phyloP scores from a whole-genome alignment of 2,329 filamentous ascomycete species.

The Teratosphaeria pseudoeucalypti region DNA sequence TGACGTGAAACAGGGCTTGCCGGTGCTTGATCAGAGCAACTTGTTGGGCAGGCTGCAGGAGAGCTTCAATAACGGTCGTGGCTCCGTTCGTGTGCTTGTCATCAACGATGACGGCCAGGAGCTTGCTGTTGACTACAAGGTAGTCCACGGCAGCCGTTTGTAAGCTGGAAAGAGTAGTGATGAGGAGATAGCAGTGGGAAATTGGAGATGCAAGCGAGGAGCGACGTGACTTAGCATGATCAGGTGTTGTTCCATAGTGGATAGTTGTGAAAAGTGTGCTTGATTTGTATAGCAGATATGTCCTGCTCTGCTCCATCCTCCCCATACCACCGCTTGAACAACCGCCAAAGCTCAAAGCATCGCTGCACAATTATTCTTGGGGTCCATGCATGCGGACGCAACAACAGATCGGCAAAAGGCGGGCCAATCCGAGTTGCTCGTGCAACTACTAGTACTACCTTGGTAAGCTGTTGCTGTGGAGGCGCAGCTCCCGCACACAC shows the following conservation, averaged over 20 bases:
- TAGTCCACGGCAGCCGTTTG: constrained; percentile 69
- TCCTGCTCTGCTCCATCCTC: background rate
- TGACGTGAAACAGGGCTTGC: constrained; percentile 92
- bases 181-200: too few species aligned
- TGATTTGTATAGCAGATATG: background rate
- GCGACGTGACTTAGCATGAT: background rate
- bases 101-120: constrained; percentile 88
- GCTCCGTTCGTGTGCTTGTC: constrained; percentile 88
- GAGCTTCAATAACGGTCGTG: constrained; percentile 83
- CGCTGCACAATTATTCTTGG: too few species aligned
- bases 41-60: constrained; percentile 71
- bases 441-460: background rate
- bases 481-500: background rate
- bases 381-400: background rate
- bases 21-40: constrained; percentile 89
- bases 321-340: background rate
- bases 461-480: background rate
- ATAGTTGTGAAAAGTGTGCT: background rate
- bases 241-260: constrained; percentile 1
- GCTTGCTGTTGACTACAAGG: constrained; percentile 98
- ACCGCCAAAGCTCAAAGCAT: too few species aligned
- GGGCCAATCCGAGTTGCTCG: background rate
- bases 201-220: background rate
- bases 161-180: constrained; percentile 27
- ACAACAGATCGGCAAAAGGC: background rate